phyloP scores from a whole-genome alignment of 306 rosid genomes.

The Rosa multiflora region DNA sequence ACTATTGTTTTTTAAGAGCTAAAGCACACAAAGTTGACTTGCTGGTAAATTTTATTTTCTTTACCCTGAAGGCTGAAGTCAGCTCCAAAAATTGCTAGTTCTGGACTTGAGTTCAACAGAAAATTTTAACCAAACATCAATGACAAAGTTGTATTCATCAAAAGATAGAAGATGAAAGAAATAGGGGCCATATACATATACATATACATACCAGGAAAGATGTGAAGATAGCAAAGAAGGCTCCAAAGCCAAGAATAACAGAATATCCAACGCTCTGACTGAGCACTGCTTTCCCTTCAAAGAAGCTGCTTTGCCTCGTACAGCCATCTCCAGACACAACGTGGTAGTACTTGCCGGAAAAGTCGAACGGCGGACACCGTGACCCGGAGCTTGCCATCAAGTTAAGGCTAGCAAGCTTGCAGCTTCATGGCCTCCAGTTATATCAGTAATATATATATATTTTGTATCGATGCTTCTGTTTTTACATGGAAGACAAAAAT shows the following conservation, averaged over 20 bases:
- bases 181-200: background rate
- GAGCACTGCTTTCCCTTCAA: slow-evolving; percentile 75
- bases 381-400: slow-evolving; percentile 41
- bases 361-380: slow-evolving; percentile 75
- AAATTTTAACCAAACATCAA: background rate
- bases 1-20: background rate
- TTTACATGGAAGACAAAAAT: background rate
- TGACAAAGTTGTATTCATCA: background rate
- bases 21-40: background rate
- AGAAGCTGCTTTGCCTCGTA: slow-evolving; percentile 82
- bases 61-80: background rate
- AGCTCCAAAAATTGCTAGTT: background rate
- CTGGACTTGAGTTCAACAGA: background rate
- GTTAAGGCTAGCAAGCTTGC: background rate
- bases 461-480: background rate
- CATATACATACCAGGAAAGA: slow-evolving; percentile 61
- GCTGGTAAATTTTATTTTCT: background rate
- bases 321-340: slow-evolving; percentile 51
- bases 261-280: slow-evolving; percentile 82
- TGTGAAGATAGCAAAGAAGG: slow-evolving; percentile 88
- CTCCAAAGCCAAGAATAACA: slow-evolving; percentile 89
- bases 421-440: background rate
- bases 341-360: slow-evolving; percentile 62
- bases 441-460: background rate
- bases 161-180: background rate